Evolutionary conservation across 2,329 filamentous ascomycete genomes (phyloP).

Genomic region (Fusarium proliferatum): DNA sequence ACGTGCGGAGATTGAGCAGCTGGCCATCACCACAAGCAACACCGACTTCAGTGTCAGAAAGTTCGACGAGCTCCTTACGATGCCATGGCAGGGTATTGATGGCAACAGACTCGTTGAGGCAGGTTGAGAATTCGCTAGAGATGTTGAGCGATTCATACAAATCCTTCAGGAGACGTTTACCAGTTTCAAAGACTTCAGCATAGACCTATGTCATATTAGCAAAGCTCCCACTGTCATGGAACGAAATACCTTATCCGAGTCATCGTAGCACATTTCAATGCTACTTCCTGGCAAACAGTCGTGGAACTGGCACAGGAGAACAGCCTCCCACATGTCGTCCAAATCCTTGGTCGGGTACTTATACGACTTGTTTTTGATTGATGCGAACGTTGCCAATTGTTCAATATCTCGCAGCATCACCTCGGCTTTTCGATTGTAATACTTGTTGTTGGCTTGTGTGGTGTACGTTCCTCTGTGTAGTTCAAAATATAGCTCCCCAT

Average conservation of each 20-base stretch:
- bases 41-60: slow-evolving; percentile 65
- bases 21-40: slow-evolving; percentile 68
- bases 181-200: slow-evolving; percentile 81
- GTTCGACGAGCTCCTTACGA: slow-evolving; percentile 77
- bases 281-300: slow-evolving; percentile 95
- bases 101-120: slow-evolving; percentile 65
- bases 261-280: slow-evolving; percentile 98
- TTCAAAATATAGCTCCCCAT: slow-evolving; percentile 98
- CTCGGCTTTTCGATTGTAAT: slow-evolving; percentile 89
- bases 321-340: slow-evolving; percentile 94
- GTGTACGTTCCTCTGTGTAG: slow-evolving; percentile 97
- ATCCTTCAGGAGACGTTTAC: slow-evolving; percentile 76
- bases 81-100: slow-evolving; percentile 91
- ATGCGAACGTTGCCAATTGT: slow-evolving; percentile 86
- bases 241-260: slow-evolving; percentile 78
- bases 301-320: slow-evolving; percentile 95
- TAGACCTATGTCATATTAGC: slow-evolving; percentile 69
- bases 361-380: slow-evolving; percentile 77
- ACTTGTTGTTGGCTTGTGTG: slow-evolving; percentile 97
- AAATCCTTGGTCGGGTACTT: slow-evolving; percentile 95
- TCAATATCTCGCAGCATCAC: slow-evolving; percentile 88
- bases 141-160: slow-evolving; percentile 76
- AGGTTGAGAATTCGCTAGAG: slow-evolving; percentile 53
- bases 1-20: slow-evolving; percentile 61
- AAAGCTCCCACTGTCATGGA: neutral